Base-by-base conservation (phyloP, 257 asterid genomes). In the Verbascum thapsus region DNA sequence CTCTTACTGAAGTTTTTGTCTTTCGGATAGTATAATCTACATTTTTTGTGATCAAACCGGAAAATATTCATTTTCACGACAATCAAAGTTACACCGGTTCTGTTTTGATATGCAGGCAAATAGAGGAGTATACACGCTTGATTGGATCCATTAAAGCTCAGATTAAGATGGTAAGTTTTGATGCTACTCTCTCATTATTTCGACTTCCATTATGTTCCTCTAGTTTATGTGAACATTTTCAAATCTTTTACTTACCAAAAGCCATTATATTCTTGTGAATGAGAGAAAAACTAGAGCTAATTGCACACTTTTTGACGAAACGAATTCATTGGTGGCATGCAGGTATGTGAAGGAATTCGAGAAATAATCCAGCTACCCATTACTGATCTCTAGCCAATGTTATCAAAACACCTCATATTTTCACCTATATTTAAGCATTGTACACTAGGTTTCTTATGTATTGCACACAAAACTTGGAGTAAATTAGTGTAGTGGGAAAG, bases 101-200 rank as follows among this genome's bases (percentile, higher is more conserved):
- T 49, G 19, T 34, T 19, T 37, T 53, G 41, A 42, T 35, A 8
- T 83, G 78, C 76, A 92, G 94, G 84, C 78, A 85, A 73, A 77
- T 89, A 72, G 96, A 85, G 65, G 97, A 85, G 37, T 82, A 79
- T 61, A 89, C 96, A 32, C 80, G 81, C 50, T 59, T 74, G 42
- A 82, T 89, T 41, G 99, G 91, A 45, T 76, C 95, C 7, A 89
- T 87, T 32, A 92, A 92, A 76, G 84, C 89, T 22, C 84, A 83
- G 67, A 89, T 92, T 71, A 89, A 89, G 76, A 76, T 89, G 94
- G 95, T 89, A 82, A 48, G 32, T 4, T 43, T 7, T 40, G 8
- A 67, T 48, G 15, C 19, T 40, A 5, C 8, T 17, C 69, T 26
- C 23, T 43, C 68, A 56, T 3, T 26, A 37, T 55, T 67, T 17